Conservation (phyloP, 176 grass and related monocot species). For the Paspalum vaginatum region DNA sequence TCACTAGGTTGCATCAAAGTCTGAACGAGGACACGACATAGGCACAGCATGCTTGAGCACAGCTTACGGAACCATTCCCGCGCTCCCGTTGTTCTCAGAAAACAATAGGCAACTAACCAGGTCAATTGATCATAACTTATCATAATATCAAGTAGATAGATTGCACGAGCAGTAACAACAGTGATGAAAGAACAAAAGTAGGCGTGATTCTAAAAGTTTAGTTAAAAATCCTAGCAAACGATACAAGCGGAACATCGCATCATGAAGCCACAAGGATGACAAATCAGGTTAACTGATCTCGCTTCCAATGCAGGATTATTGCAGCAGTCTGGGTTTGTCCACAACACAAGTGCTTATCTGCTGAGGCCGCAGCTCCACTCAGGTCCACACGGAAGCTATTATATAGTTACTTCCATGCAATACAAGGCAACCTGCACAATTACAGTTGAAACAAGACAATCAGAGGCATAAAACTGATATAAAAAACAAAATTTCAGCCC, state of each 20-base stretch:
- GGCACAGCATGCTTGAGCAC: not conserved
- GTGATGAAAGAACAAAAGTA: not conserved
- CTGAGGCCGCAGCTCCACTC: conserved; percentile 18
- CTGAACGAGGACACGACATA: too few relatives aligned
- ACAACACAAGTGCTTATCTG: conserved; percentile 23
- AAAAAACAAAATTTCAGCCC: not conserved
- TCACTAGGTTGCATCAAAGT: too few relatives aligned
- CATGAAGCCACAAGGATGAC: conserved; percentile 55
- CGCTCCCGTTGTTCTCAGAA: not conserved
- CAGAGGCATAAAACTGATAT: not conserved
- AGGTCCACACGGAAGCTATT: not conserved
- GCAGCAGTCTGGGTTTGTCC: conserved; percentile 33
- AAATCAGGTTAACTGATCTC: conserved; percentile 64
- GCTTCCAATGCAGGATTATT: conserved; percentile 55
- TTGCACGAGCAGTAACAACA: conserved; percentile 28
- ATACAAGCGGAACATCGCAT: conserved; percentile 58
- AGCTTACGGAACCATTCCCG: not conserved
- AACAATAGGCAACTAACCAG: not conserved
- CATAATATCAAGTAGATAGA: conserved; percentile 31
- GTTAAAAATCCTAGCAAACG: conserved; percentile 44
- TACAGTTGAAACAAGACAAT: not conserved
- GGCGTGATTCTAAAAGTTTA: conserved; percentile 26
- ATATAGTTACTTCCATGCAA: conserved; percentile 40
- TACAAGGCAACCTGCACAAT: conserved; percentile 46
- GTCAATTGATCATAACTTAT: conserved; percentile 21